Evolutionary conservation across 2,329 filamentous ascomycete species (phyloP), one percentile per base, ranked within the genome.

Genomic region (Ophiocordyceps camponoti-floridani): DNA sequence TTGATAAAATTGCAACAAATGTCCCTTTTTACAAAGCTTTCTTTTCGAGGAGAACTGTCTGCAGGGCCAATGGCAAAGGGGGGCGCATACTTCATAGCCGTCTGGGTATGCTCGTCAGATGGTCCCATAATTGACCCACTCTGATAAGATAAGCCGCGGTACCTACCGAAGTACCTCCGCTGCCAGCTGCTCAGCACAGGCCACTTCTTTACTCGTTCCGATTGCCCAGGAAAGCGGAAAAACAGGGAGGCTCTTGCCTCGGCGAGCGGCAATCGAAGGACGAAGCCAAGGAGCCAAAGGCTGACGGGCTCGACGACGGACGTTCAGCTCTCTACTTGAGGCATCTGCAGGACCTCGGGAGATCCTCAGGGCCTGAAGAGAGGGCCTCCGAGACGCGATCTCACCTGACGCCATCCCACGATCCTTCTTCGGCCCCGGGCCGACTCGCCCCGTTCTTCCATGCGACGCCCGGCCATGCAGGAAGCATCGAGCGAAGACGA

Each of bases 381-480:
- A 16, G n/a, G 4, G n/a, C 16, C 16, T 16, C 9, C n/a, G 16
- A 38, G 35, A 38, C 35, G 35, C 28, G 12, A 12, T 30, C 28
- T 9, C 9, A 30, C 28, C 23, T 23, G 23, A 30, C 9, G 28
- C 28, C 4, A 11, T 3, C 13, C 33, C 13, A 13, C n/a, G 11
- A 30, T 30, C 28, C 9, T 14, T 37, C 33, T 13, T 14, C 33
- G 33, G n/a, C 8, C 19, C 19, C 38, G 19, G 26, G 19, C 38
- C 38, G 38, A 19, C 41, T 30, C 27, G 44, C 44, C 45, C 27
- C 33, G 26, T 33, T 41, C 50, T 50, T 48, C 51, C 42, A 57
- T 60, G 57, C 53, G 50, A 51, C 53, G 49, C 43, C 47, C 47
- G 50, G 53, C 57, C 50, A 59, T 58, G 58, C 53, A 51, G 54